Evolutionary conservation across 768 basidiomycete species (phyloP).

Genomic region (Dioszegia aurantiaca): DNA sequence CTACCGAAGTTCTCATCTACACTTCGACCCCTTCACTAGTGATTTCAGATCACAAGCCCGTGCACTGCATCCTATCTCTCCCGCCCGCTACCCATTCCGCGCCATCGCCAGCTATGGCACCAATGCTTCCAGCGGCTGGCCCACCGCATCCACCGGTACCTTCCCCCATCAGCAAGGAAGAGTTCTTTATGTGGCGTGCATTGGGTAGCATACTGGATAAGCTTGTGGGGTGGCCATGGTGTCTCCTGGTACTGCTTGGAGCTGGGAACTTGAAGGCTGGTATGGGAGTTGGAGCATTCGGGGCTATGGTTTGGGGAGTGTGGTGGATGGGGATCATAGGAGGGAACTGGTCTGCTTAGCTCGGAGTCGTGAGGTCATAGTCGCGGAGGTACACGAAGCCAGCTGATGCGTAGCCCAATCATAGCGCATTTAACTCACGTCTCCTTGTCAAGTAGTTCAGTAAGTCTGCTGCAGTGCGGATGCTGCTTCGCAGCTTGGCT

Average conservation of each 20-base stretch:
- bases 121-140: conserved; percentile 55
- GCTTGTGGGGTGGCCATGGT: conserved; percentile 75
- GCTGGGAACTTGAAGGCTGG: conserved; percentile 60
- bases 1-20: conserved; percentile 53
- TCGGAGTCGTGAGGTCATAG: neutral
- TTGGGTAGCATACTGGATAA: conserved; percentile 69
- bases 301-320: conserved; percentile 43
- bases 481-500: too few relatives aligned
- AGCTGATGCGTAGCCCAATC: neutral
- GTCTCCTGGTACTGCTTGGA: conserved; percentile 68
- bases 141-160: conserved; percentile 30
- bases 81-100: conserved; percentile 44
- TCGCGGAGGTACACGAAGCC: neutral
- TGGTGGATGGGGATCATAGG: conserved; percentile 33
- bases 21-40: conserved; percentile 58
- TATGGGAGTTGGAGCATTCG: conserved; percentile 35
- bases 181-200: conserved; percentile 52
- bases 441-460: too few relatives aligned
- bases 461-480: too few relatives aligned
- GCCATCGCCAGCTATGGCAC: conserved; percentile 42
- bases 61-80: conserved; percentile 71
- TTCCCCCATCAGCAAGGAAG: conserved; percentile 23
- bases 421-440: too few relatives aligned
- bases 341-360: conserved; percentile 15
- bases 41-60: conserved; percentile 92